A percentile compares a stretch with the other conserved stretches of the same genome.
Conservation (phyloP, 2,329 filamentous ascomycete genomes). For the Zymoseptoria pseudotritici region DNA sequence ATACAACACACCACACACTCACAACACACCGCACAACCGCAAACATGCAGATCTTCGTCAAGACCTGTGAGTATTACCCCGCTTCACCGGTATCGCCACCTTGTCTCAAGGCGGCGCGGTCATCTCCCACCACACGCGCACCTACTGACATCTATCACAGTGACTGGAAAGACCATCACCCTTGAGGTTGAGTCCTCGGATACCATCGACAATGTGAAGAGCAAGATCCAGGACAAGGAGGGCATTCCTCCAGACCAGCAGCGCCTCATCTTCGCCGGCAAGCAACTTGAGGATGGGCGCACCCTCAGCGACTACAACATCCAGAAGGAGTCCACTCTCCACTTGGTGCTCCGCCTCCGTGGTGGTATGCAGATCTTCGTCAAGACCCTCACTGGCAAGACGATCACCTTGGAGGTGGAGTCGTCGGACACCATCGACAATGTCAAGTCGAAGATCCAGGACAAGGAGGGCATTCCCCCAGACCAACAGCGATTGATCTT, state of each 20-base stretch:
- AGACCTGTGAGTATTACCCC: constrained; percentile 66
- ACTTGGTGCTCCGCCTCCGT: constrained; percentile 57
- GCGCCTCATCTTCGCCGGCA: constrained; percentile 90
- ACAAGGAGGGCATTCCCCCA: constrained; percentile 99
- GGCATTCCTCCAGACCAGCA: constrained; percentile 94
- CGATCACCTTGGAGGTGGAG: constrained; percentile 99
- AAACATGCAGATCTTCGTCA: constrained; percentile 93
- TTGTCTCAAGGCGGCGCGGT: constrained; percentile 2
- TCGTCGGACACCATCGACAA: constrained; percentile 58
- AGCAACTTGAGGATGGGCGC: constrained; percentile 91
- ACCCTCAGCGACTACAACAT: constrained; percentile 92
- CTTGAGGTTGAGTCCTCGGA: constrained; percentile 65
- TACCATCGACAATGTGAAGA: constrained; percentile 94
- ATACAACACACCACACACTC: constrained; percentile 8
- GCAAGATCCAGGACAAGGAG: constrained; percentile 96
- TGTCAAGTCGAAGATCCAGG: constrained; percentile 80
- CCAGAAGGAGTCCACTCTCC: constrained; percentile 62
- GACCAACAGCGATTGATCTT: constrained; percentile 99
- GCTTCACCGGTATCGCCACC: constrained; percentile 18
- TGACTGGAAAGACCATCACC: constrained; percentile 62
- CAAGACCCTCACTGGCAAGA: constrained; percentile 99
- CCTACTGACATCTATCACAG: constrained; percentile 36
- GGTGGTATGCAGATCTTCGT: constrained; percentile 37
- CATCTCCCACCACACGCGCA: constrained; percentile 4
- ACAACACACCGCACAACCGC: constrained; percentile 19